Conservation (phyloP, 768 basidiomycete species). For the Kwoniella dejecticola region DNA sequence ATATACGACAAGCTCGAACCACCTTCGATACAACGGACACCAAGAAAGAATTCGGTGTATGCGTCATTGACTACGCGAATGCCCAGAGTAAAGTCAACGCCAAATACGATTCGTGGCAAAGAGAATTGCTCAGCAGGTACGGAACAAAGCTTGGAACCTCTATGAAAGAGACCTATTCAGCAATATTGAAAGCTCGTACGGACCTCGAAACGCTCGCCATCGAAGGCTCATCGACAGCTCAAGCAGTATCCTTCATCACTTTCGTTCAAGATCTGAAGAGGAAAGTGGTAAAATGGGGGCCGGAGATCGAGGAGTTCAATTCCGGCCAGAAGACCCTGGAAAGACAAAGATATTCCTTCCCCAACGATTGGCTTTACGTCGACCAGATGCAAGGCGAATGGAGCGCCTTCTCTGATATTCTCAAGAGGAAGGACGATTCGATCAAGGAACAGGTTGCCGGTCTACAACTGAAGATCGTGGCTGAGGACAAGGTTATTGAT, state of each 20-base stretch:
- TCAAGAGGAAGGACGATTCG: conserved; percentile 95
- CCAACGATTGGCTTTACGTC: conserved; percentile 96
- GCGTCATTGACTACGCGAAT: conserved; percentile 95
- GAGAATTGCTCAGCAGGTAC: conserved; percentile 88
- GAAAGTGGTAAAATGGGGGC: conserved; percentile 94
- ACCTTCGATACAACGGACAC: conserved; percentile 98
- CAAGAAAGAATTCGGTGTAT: conserved; percentile 85
- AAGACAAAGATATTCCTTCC: conserved; percentile 94
- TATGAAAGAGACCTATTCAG: conserved; percentile 97
- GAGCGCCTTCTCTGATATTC: conserved; percentile 96
- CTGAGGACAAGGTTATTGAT: conserved; percentile 97
- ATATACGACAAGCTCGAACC: conserved; percentile 93
- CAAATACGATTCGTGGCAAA: conserved; percentile 98
- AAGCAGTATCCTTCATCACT: conserved; percentile 97
- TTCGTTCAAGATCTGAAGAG: conserved; percentile 99
- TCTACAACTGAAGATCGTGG: conserved; percentile 98
- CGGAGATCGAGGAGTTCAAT: conserved; percentile 91
- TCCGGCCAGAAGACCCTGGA: conserved; percentile 96
- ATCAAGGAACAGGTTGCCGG: conserved; percentile 98
- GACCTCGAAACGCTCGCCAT: conserved; percentile 96
- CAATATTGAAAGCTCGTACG: conserved; percentile 88
- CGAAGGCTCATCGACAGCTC: conserved; percentile 89
- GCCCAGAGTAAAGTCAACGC: conserved; percentile 96
- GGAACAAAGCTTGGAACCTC: conserved; percentile 88
- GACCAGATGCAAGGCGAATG: conserved; percentile 97